Base-by-base conservation (phyloP, 2,329 filamentous ascomycete genomes). In the Alternaria atra region DNA sequence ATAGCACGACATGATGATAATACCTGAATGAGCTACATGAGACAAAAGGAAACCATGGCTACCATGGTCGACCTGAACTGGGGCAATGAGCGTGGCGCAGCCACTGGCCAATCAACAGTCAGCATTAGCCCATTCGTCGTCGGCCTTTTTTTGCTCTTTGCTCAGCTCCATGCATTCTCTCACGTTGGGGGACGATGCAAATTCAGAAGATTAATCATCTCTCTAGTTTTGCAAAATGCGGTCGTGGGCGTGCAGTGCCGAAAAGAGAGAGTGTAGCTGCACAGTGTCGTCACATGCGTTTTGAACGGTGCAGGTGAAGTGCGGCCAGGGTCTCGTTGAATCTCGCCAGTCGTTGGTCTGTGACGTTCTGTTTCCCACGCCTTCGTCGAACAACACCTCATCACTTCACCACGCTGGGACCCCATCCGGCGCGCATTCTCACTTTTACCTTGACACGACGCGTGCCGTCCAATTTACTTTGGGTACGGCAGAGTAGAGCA, bases 391-490 rank as follows among this genome's bases (percentile, higher is more conserved):
- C 69, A 69, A 61, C 61, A 67, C 62, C 61, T 61, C 58, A 52
- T 69, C 66, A 63, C 70, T 69, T 69, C 70, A 68, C 69, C 69
- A 71, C 65, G 59, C 68, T 64, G 62, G 61, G 51, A 55, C 58
- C 43, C 46, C 58, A 48, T 63, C 61, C 61, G 58, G 58, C 65
- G 59, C 47, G 47, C 57, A 58, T 50, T 47, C 46, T 37, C 57
- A 55, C 58, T 61, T 52, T 40, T 56, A 39, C 54, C 54, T 35
- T 52, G 55, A 52, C 48, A 23, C 39, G 62, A 69, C 72, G 65
- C 69, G 60, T 62, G 77, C 78, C 77, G 79, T 81, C 77, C 79
- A 81, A 81, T 81, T 81, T 67, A 69, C 66, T 80, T 80, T 80
- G 79, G 76, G 63, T 60, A 82, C 78, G 74, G 79, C 77, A 68